Base-by-base conservation (phyloP, 2,329 filamentous ascomycete species). In the Bimuria novae-zelandiae region DNA sequence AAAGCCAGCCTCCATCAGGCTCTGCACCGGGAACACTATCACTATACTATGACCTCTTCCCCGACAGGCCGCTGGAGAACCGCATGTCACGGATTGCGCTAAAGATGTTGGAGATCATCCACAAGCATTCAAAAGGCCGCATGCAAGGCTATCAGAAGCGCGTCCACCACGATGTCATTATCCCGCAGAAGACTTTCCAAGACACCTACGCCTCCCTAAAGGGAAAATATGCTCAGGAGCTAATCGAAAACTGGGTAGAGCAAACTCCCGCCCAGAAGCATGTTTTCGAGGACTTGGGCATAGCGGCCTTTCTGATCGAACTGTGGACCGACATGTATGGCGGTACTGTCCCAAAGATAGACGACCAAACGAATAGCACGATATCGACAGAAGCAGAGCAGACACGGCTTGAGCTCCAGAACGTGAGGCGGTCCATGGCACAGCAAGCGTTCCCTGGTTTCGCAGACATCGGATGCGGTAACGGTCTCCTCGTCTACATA, bases 391-490 rank as follows among this genome's bases (percentile, higher is more conserved):
- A 51, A 11, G 40, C 16, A 19, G 42, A 51, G 7, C 37, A 39
- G 35, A 11, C n/a, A 16, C 29, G 23, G 10, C 1, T 29, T 7
- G 36, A 29, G 16, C 41, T 40, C 3, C 23, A 39, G 17, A 32
- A 21, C n/a, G 27, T 14, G 32, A 49, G 16, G 12, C 27, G 29
- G 7, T 22, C 14, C 36, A 57, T 45, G 1, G 54, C 58, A 7
- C 65, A 70, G 39, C 37, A 57, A 0, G 55, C 61, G 0, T 97
- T 96, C 63, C 90, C 91, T 0, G 92, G 93, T 0, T 99, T 97
- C 65, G 89, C 97, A 17, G 94, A 99, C 67, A 91, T 99, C 40
- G 94, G 93, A 4, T 97, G 94, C 69, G 94, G 94, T 1, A 99
- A 97, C 67, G 94, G 94, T 1, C 79, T 99, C 3, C 82, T 99